Base-by-base conservation (phyloP, 2,329 filamentous ascomycete species). In the Alternaria arborescens region DNA sequence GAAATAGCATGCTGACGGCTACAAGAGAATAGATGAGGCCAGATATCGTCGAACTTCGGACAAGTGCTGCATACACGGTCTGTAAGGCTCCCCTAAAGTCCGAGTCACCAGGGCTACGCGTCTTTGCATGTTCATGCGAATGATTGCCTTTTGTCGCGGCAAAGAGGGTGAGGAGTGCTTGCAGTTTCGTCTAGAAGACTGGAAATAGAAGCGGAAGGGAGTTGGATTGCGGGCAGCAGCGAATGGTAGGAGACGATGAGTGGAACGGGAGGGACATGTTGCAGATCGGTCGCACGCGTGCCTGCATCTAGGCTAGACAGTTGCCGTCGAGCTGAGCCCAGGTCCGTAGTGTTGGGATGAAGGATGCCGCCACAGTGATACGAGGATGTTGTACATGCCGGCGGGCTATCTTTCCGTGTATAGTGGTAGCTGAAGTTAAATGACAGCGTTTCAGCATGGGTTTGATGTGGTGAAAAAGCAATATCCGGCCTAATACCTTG, bases 141-240 rank as follows among this genome's bases (percentile, higher is more conserved):
- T 56, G 55, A 62, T 69, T 62, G 54, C 62, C 61, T 57, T 64
- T 58, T 58, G 53, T 57, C 44, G 42, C 50, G 44, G 53, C 26
- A 43, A 47, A 46, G 52, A 46, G 48, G 34, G 30, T 26, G 38
- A 52, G 64, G 52, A 56, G 44, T 46, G 47, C 55, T 50, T 48
- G 41, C 36, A 38, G 62, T 61, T 57, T 65, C 55, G 64, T 58
- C 52, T 58, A 51, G 47, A 20, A 51, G 56, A 48, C 53, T 52
- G 42, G 55, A 65, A 62, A 67, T 69, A 63, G 67, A 52, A 64
- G 51, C 53, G 42, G 52, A 62, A 64, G 57, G 56, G 52, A 58
- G 43, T 8, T 44, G 43, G 26, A 52, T 26, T 30, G 56, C 18
- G 41, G 52, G 46, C 38, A 44, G 18, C 41, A 63, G 59, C 65